These are phyloP conservation scores for Spathaspora arborariae DNA, from an alignment of 805 yeast genomes.

Conservation along the genomic window DNA sequence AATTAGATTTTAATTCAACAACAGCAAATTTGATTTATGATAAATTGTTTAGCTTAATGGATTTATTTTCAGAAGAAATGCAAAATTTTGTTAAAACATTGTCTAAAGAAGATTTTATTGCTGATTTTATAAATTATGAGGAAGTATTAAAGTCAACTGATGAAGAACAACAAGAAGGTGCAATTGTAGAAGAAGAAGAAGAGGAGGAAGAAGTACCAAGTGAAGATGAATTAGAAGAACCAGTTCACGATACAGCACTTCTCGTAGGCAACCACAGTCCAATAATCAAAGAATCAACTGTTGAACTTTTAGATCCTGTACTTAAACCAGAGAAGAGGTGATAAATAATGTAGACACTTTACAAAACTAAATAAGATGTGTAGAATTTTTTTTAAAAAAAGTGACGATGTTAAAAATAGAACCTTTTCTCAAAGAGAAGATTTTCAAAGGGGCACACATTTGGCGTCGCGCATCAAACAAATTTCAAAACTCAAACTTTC, in stretches of 20 bases:
- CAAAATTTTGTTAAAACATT: conserved; percentile 14
- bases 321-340: conserved; percentile 8
- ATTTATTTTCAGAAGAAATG: conserved; percentile 15
- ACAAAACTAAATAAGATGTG: neutral
- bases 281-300: conserved; percentile 7
- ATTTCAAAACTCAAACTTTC: neutral
- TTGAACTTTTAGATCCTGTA: conserved; percentile 19
- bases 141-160: conserved; percentile 11
- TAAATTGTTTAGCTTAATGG: conserved; percentile 14
- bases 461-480: neutral
- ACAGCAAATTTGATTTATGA: conserved; percentile 24
- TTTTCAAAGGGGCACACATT: neutral
- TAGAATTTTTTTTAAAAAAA: neutral
- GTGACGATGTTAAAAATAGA: neutral
- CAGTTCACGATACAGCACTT: neutral
- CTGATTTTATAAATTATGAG: conserved; percentile 27
- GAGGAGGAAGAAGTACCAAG: conserved; percentile 10
- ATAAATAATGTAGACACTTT: neutral
- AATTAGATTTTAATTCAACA: conserved; percentile 12
- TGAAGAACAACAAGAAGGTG: conserved; percentile 8
- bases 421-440: neutral
- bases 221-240: conserved; percentile 9
- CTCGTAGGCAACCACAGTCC: neutral
- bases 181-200: neutral
- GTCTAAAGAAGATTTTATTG: conserved; percentile 22